A percentile compares a stretch with the other conserved stretches of the same genome.
Conservation (phyloP, 768 basidiomycete genomes). For the Trichaptum fuscoviolaceum region DNA sequence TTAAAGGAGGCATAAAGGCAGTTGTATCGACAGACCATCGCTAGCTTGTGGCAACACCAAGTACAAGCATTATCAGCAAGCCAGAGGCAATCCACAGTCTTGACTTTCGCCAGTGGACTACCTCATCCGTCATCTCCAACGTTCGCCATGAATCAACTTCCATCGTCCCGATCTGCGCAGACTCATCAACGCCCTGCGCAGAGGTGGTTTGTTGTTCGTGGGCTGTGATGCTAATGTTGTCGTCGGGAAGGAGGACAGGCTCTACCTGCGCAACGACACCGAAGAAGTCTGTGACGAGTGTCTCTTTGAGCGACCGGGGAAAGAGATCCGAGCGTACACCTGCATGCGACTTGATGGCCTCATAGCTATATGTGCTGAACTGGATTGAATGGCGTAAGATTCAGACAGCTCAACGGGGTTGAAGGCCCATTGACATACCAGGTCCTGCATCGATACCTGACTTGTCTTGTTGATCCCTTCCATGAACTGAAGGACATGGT, state of each 20-base stretch:
- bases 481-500: conserved; percentile 86
- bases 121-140: not conserved
- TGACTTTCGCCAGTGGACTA: not conserved
- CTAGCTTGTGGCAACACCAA: not conserved
- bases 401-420: not conserved
- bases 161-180: not conserved
- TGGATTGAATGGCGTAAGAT: conserved; percentile 30
- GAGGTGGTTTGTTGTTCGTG: not conserved
- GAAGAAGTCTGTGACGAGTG: conserved; percentile 79
- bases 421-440: conserved; percentile 46
- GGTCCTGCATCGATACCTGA: conserved; percentile 69
- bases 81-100: not conserved
- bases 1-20: too few species aligned
- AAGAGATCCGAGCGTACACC: conserved; percentile 87
- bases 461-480: conserved; percentile 92
- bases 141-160: not conserved
- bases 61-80: not conserved
- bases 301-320: conserved; percentile 51
- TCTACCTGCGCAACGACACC: conserved; percentile 87
- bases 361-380: conserved; percentile 77
- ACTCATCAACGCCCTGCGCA: not conserved
- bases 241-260: not conserved
- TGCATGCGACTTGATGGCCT: conserved; percentile 74
- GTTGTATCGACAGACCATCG: too few species aligned
- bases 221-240: too few species aligned